Percentiles rank a stretch among this genome's conserved stretches.
These are phyloP conservation scores for Candida tammaniensis DNA, from an alignment of 805 yeast species.

Conservation along the genomic window DNA sequence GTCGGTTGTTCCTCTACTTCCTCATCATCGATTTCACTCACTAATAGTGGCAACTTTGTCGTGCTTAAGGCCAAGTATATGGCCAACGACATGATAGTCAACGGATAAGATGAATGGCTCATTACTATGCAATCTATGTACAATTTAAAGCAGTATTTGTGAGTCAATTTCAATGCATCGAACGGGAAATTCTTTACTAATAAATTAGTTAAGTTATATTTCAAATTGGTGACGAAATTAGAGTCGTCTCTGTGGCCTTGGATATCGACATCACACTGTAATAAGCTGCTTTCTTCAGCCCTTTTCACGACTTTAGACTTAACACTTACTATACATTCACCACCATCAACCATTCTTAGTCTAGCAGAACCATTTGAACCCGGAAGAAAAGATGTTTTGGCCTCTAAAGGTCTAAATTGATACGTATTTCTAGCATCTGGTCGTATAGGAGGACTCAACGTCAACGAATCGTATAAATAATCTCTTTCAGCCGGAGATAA, in stretches of 20 bases:
- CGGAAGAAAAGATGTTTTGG: conserved; percentile 76
- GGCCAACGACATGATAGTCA: conserved; percentile 76
- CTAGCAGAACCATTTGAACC: conserved; percentile 91
- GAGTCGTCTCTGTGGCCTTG: conserved; percentile 81
- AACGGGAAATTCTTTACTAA: conserved; percentile 52
- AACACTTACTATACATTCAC: conserved; percentile 89
- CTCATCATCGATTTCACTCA: conserved; percentile 66
- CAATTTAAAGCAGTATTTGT: conserved; percentile 72
- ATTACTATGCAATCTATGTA: conserved; percentile 78
- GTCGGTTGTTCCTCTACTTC: conserved; percentile 86
- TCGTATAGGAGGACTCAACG: conserved; percentile 58
- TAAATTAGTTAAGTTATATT: conserved; percentile 57
- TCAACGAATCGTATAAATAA: conserved; percentile 72
- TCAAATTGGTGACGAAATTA: conserved; percentile 58
- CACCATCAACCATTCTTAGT: conserved; percentile 81
- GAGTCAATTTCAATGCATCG: conserved; percentile 57
- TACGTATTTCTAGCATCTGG: conserved; percentile 78
- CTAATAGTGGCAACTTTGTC: conserved; percentile 69
- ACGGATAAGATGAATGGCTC: conserved; percentile 76
- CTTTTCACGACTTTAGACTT: conserved; percentile 73
- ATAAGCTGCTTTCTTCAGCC: conserved; percentile 42
- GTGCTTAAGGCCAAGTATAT: conserved; percentile 77
- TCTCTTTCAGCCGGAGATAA: conserved; percentile 75
- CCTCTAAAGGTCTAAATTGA: conserved; percentile 86
- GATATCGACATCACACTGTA: conserved; percentile 79